Evolutionary conservation across 108 stramenopile species (phyloP), one percentile per base, ranked within the genome.

Genomic region (Conticribra guillardii): DNA sequence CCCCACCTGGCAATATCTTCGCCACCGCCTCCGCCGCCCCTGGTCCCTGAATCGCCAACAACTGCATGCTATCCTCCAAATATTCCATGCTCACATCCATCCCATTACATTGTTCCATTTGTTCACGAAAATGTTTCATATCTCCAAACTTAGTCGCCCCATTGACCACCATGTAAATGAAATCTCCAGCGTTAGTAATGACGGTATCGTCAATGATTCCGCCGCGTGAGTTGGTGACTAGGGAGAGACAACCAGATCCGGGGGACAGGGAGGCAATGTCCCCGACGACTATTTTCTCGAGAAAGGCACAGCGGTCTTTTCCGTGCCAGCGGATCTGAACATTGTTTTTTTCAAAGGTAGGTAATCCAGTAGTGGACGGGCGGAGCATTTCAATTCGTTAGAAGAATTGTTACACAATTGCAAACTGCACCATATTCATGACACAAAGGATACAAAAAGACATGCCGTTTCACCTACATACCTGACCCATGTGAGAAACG

Each of bases 401-500:
- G 8, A 4, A 7, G 21, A 69, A n/a, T n/a, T n/a, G n/a, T n/a
- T n/a, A n/a, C n/a, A n/a, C n/a, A n/a, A n/a, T n/a, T n/a, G n/a
- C n/a, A n/a, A n/a, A n/a, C n/a, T n/a, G n/a, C n/a, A n/a, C n/a
- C n/a, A n/a, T n/a, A n/a, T n/a, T n/a, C n/a, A n/a, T n/a, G n/a
- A n/a, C n/a, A n/a, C n/a, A n/a, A n/a, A n/a, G n/a, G n/a, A n/a
- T n/a, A n/a, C n/a, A n/a, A n/a, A n/a, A n/a, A n/a, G n/a, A n/a
- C n/a, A n/a, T n/a, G n/a, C n/a, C n/a, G n/a, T n/a, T n/a, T n/a
- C n/a, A n/a, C n/a, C n/a, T n/a, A 15, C 11, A 9, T 11, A 41
- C 37, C 37, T 99, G 99, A 47, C 99, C 99, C 99, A 99, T 99
- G 83, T 99, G 99, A 23, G 92, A 94, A 26, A 98, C 99, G 82